Evolutionary conservation across 139 green algal genomes (phyloP), one percentile per base, ranked within the genome.

Genomic region (Coelastrella sp.): DNA sequence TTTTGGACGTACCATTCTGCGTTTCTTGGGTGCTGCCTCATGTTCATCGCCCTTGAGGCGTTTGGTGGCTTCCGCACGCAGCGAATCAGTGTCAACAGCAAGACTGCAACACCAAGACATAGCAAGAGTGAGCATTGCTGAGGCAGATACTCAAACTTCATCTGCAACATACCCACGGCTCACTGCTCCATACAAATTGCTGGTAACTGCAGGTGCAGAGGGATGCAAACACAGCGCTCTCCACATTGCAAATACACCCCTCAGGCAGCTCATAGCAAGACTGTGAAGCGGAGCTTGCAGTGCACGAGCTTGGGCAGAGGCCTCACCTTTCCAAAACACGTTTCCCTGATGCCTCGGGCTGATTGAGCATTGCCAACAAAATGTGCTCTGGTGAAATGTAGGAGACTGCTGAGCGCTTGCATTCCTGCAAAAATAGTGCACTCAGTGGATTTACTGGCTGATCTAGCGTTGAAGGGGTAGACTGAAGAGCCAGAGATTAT

Each of bases 341-440:
- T 58, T 85, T 86, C 58, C 92, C 83, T 10, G 84, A 89, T 79
- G 83, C 92, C 80, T 96, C 92, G 0, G 66, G 88, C 76, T 94
- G 92, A 7, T 71, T 87, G 4, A 99, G 85, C 83, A 99, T 86
- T 4, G 96, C 97, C 57, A 99, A 86, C 58, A 96, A 68, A 64
- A 99, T 96, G 93, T 99, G 98, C 93, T 99, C 98, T 7, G 98
- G 97, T 4, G 94, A 92, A 58, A 99, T 98, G 95, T 96, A 99
- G 19, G 95, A 97, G 73, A 98, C 94, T 47, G 94, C 93, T 80
- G 95, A 91, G 85, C 93, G 92, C 82, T 94, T 95, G 74, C 96
- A 97, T 88, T 99, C 95, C 91, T 98, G 91, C 90, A 68, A 19
- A 32, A 22, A 74, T 4, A 65, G 20, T 14, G 13, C 79, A 13